These are phyloP conservation scores for Aspergillus ostianus DNA, from an alignment of 495 filamentous ascomycete genomes.

Conservation along the genomic window DNA sequence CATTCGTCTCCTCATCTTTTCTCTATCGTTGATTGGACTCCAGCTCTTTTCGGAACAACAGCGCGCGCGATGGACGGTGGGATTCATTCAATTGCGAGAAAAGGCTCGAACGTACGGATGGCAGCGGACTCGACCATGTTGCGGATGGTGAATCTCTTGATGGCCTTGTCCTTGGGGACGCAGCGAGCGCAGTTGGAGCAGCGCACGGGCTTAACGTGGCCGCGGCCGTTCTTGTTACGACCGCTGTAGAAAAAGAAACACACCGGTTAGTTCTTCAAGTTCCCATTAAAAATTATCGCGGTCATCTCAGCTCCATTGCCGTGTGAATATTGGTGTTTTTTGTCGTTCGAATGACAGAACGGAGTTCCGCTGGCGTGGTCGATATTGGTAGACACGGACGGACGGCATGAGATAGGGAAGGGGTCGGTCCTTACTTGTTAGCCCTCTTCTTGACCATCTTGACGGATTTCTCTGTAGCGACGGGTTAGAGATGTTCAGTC, in stretches of 20 bases:
- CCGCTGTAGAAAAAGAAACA: conserved; percentile 55
- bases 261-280: conserved; percentile 16
- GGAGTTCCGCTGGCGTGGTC: conserved; percentile 29
- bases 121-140: conserved; percentile 99
- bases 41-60: conserved; percentile 10
- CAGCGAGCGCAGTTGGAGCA: conserved; percentile 99
- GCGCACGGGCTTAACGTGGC: conserved; percentile 98
- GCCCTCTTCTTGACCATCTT: conserved; percentile 99
- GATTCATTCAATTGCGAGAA: conserved; percentile 11
- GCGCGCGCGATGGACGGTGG: conserved; percentile 16
- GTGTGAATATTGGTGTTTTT: background rate
- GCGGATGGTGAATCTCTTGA: conserved; percentile 99
- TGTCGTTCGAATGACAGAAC: background rate
- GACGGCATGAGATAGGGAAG: conserved; percentile 18
- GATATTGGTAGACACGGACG: conserved; percentile 27
- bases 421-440: conserved; percentile 72
- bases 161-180: conserved; percentile 99
- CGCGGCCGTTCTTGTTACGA: conserved; percentile 99
- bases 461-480: conserved; percentile 55
- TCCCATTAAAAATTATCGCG: background rate
- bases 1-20: background rate
- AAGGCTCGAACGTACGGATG: conserved; percentile 77
- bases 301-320: background rate
- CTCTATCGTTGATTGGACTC: background rate
- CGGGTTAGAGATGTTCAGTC: conserved; percentile 27